These are phyloP conservation scores for Jacaranda mimosifolia DNA, from an alignment of 257 asterid genomes.

Conservation along the genomic window DNA sequence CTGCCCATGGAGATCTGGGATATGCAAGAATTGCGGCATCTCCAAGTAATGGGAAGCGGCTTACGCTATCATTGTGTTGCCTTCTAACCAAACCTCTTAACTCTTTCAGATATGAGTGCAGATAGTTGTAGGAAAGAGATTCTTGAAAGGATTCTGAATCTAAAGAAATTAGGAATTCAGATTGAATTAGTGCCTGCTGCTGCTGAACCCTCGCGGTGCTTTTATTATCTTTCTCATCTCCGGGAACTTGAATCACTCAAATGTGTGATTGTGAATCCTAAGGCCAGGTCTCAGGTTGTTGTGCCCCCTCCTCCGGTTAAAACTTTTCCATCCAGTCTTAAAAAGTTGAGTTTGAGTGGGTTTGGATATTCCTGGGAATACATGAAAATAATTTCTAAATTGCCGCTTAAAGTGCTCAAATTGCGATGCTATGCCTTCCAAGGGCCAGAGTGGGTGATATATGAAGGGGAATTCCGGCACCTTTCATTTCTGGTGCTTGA, in stretches of 20 bases:
- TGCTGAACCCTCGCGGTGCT: background rate
- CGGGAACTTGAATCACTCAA: background rate
- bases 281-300: background rate
- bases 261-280: conserved; percentile 29
- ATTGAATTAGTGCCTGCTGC: background rate
- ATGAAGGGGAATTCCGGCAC: too few species aligned
- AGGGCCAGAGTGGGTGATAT: too few species aligned
- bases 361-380: too few species aligned
- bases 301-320: background rate
- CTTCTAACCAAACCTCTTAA: conserved; percentile 18
- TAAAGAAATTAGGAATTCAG: background rate
- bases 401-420: too few species aligned
- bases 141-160: background rate
- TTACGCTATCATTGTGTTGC: background rate
- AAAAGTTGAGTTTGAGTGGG: background rate
- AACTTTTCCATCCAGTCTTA: background rate
- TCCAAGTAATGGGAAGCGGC: background rate
- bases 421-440: too few species aligned
- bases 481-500: too few species aligned
- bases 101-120: conserved; percentile 19
- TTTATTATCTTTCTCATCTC: background rate
- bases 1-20: background rate
- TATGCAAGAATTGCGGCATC: conserved; percentile 6
- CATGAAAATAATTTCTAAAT: too few species aligned
- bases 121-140: background rate